A percentile compares a stretch with the other conserved stretches of the same genome.
Evolutionary conservation across 345 rosid genomes (phyloP).

Genomic region (Sisymbrium altissimum): DNA sequence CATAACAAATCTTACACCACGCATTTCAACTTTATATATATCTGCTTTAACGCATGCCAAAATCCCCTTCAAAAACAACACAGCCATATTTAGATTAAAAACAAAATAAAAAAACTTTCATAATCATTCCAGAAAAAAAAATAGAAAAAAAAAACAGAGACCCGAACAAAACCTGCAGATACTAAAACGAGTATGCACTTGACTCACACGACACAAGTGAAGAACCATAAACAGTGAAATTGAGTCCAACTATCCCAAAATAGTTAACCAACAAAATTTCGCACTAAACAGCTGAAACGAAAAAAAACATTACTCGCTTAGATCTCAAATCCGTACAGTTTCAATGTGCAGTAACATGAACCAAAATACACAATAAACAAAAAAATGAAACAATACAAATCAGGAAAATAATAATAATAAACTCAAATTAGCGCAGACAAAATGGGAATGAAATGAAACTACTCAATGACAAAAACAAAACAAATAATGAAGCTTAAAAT

Average conservation of each 20-base stretch:
- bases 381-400: conserved; percentile 5
- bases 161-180: not conserved
- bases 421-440: not conserved
- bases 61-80: conserved; percentile 7
- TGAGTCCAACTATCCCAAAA: not conserved
- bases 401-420: not conserved
- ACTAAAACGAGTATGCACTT: not conserved
- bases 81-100: not conserved
- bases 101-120: not conserved
- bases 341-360: conserved; percentile 4
- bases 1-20: conserved; percentile 17
- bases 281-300: not conserved
- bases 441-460: not conserved
- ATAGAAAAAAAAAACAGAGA: not conserved
- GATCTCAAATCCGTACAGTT: conserved; percentile 12
- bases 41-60: conserved; percentile 23
- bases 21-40: conserved; percentile 23
- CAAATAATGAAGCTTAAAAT: conserved; percentile 2
- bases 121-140: not conserved
- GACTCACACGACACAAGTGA: too few species aligned
- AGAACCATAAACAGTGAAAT: too few species aligned
- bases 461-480: not conserved
- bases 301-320: conserved; percentile 4
- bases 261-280: not conserved
- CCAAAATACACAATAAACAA: not conserved